phyloP scores from a whole-genome alignment of 331 rosid species.

The Malus hybrid region DNA sequence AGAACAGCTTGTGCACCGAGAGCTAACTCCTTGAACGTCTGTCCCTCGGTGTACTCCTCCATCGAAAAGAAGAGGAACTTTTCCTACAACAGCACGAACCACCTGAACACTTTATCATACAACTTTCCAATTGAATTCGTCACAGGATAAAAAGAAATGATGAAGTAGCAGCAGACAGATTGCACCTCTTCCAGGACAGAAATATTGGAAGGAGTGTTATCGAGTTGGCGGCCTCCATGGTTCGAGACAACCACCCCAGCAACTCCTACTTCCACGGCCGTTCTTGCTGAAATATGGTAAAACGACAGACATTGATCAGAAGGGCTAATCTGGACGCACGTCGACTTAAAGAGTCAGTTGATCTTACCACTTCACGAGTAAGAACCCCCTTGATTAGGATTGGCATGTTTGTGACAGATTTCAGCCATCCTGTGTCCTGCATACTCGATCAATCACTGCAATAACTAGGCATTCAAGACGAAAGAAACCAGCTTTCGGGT shows the following conservation, averaged over 20 bases:
- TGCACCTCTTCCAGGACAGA: slow-evolving; percentile 55
- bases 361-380: slow-evolving; percentile 54
- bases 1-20: slow-evolving; percentile 60
- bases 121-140: background rate
- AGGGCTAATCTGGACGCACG: background rate
- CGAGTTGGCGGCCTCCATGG: slow-evolving; percentile 55
- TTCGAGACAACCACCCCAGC: slow-evolving; percentile 53
- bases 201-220: slow-evolving; percentile 44
- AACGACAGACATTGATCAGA: background rate
- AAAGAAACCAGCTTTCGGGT: background rate
- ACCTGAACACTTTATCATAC: slow-evolving; percentile 24
- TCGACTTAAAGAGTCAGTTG: background rate
- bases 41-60: slow-evolving; percentile 64
- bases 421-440: slow-evolving; percentile 53
- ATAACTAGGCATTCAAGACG: no score
- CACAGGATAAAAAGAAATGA: background rate
- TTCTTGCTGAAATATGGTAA: slow-evolving; percentile 32
- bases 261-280: slow-evolving; percentile 46
- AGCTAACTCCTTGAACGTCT: slow-evolving; percentile 56
- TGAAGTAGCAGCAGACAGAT: background rate
- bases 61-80: slow-evolving; percentile 43
- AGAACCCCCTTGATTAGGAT: slow-evolving; percentile 54
- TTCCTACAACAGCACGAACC: slow-evolving; percentile 43
- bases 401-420: slow-evolving; percentile 50
- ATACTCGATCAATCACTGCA: background rate